Evolutionary conservation across 176 grass and related monocot genomes (phyloP).

Genomic region (Triticum timopheevii): DNA sequence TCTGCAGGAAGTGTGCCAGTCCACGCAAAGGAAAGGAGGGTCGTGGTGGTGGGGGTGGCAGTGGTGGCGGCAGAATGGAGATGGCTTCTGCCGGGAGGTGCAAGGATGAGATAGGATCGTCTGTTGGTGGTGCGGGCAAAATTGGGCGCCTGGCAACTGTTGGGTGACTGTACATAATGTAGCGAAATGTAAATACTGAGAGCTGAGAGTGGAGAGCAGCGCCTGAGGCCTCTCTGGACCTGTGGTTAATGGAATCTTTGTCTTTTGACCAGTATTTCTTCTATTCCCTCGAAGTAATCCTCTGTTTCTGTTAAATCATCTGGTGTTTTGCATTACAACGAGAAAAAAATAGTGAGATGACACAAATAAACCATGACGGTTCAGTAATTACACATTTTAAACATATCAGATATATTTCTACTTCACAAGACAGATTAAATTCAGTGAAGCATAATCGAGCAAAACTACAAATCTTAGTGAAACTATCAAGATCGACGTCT

Average conservation of each 20-base stretch:
- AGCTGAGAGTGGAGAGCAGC: constrained; percentile 13
- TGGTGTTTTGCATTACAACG: not conserved
- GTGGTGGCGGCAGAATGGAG: constrained; percentile 46
- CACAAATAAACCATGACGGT: not conserved
- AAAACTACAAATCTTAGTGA: not conserved
- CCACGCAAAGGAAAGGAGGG: constrained; percentile 40
- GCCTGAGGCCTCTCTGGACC: constrained; percentile 36
- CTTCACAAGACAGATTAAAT: too few species aligned
- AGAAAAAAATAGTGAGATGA: not conserved
- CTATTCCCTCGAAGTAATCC: constrained; percentile 20
- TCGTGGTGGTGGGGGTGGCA: constrained; percentile 20
- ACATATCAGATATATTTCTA: too few species aligned
- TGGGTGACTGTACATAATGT: constrained; percentile 80
- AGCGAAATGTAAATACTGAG: constrained; percentile 59
- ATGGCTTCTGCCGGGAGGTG: constrained; percentile 45
- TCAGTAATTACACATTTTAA: not conserved
- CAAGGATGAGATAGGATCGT: constrained; percentile 63
- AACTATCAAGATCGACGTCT: not conserved
- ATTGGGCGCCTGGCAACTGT: constrained; percentile 57
- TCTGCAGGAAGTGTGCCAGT: constrained; percentile 62
- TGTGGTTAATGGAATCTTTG: constrained; percentile 35
- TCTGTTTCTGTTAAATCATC: not conserved
- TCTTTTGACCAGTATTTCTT: constrained; percentile 30
- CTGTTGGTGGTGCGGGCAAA: constrained; percentile 50
- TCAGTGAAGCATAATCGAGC: not conserved